Evolutionary conservation across 176 grass and related monocot species (phyloP).

Genomic region (Bothriochloa decipiens): DNA sequence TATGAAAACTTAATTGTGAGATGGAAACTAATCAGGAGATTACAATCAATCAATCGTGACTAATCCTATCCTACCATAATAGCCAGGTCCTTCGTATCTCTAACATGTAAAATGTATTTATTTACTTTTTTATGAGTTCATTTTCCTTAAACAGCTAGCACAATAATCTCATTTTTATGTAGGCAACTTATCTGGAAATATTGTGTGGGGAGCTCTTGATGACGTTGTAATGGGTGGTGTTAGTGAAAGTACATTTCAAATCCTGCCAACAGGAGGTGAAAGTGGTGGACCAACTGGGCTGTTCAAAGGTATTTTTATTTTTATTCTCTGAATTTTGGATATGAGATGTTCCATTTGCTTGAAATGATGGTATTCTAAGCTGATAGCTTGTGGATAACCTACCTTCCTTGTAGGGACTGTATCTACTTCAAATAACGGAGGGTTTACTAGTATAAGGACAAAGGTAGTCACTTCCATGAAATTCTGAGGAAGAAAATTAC

Average conservation of each 20-base stretch:
- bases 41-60: neutral
- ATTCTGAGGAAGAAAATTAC: neutral
- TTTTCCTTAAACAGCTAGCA: neutral
- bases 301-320: slow-evolving; percentile 94
- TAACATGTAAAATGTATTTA: neutral
- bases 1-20: slow-evolving; percentile 13
- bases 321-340: neutral
- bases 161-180: slow-evolving; percentile 21
- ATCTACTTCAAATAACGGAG: slow-evolving; percentile 96
- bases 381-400: neutral
- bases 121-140: slow-evolving; percentile 11
- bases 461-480: slow-evolving; percentile 69
- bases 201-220: slow-evolving; percentile 90
- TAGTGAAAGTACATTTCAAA: slow-evolving; percentile 90
- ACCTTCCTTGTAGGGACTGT: slow-evolving; percentile 58
- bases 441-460: slow-evolving; percentile 97
- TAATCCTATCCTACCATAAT: neutral
- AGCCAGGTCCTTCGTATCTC: neutral
- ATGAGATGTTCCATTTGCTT: slow-evolving; percentile 22
- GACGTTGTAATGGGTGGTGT: slow-evolving; percentile 99
- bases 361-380: slow-evolving; percentile 9
- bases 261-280: slow-evolving; percentile 83
- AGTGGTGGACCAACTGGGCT: slow-evolving; percentile 81
- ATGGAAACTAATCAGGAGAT: neutral
- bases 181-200: slow-evolving; percentile 70